Base-by-base conservation (phyloP, 345 rosid genomes). In the Laguncularia racemosa region DNA sequence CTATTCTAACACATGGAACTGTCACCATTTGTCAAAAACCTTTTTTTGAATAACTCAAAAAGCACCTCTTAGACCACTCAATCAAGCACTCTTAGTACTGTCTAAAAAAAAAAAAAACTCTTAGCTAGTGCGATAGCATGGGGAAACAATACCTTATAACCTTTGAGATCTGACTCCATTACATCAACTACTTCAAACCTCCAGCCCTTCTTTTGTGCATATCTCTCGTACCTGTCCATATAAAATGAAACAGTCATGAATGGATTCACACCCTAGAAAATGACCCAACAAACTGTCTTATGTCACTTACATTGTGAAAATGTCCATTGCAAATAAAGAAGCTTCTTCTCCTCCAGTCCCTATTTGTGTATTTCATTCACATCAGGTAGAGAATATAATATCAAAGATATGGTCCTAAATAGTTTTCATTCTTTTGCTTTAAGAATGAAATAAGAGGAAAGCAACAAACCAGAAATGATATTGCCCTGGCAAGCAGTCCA, bases 341-440 rank as follows among this genome's bases (percentile, higher is more conserved):
- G 97, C 99, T 73, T 93, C 99, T 70, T 93, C 96, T 17, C 97
- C 99, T 71, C 96, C 97, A 62, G 86, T 82, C 65, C 92, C 99
- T 87, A 60, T 52, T 66, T 12, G 57, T 65, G 70, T 44, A 16
- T 19, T 59, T 62, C 38, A 55, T 61, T 57, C 61, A 66, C 48
- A 60, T 61, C 65, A 44, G 6, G 53, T 46, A 44, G 52, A 63
- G 26, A 40, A 43, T 6, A 63, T 17, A 14, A 17, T 11, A 17
- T 38, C 44, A 49, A 63, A 51, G 2, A 16, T 18, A 14, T 19
- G 28, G 14, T 10, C 40, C 40, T 4, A 33, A 33, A 33, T 6
- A 4, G 40, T 33, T 33, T 33, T 33, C 40, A 7, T 33, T 33
- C 9, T 33, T 33, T 7, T 33, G 40, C 9, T 33, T 6, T 9